phyloP scores from a whole-genome alignment of 352 stramenopile genomes.

The Phytophthora melonis region DNA sequence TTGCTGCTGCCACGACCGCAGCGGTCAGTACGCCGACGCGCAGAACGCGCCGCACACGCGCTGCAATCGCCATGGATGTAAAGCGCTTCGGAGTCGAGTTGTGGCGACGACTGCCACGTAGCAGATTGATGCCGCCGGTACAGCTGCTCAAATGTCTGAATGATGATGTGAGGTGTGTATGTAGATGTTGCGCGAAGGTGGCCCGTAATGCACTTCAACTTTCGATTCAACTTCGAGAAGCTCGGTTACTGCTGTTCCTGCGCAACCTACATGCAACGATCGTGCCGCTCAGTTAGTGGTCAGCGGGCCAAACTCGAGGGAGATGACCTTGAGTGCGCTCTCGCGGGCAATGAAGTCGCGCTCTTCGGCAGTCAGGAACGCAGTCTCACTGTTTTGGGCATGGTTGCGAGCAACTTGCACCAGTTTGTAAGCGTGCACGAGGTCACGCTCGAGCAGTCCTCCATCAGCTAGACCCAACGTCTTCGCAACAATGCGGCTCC shows the following conservation, averaged over 20 bases:
- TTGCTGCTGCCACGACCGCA: conserved; percentile 3
- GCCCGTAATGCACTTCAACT: conserved; percentile 28
- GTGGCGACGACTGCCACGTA: conserved; percentile 25
- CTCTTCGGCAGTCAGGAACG: conserved; percentile 52
- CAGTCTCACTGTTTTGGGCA: conserved; percentile 23
- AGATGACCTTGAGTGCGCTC: conserved; percentile 59
- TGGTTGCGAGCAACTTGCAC: conserved; percentile 60
- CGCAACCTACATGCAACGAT: background rate
- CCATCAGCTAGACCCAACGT: conserved; percentile 51
- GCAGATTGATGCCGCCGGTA: background rate
- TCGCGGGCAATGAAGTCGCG: conserved; percentile 54
- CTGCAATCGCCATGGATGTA: conserved; percentile 14
- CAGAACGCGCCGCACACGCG: conserved; percentile 15
- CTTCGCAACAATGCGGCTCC: conserved; percentile 51
- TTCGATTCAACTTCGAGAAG: conserved; percentile 26
- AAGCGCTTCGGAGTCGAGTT: background rate
- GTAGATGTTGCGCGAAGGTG: conserved; percentile 26
- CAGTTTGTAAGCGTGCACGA: conserved; percentile 67
- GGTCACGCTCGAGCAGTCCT: conserved; percentile 35
- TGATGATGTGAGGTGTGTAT: background rate
- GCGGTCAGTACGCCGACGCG: conserved; percentile 12
- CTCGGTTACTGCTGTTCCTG: background rate
- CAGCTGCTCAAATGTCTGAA: conserved; percentile 1
- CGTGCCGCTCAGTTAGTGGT: conserved; percentile 11
- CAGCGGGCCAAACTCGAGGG: conserved; percentile 37